Evolutionary conservation across 2,329 filamentous ascomycete genomes (phyloP).

Genomic region (Sarocladiaceae sp.): DNA sequence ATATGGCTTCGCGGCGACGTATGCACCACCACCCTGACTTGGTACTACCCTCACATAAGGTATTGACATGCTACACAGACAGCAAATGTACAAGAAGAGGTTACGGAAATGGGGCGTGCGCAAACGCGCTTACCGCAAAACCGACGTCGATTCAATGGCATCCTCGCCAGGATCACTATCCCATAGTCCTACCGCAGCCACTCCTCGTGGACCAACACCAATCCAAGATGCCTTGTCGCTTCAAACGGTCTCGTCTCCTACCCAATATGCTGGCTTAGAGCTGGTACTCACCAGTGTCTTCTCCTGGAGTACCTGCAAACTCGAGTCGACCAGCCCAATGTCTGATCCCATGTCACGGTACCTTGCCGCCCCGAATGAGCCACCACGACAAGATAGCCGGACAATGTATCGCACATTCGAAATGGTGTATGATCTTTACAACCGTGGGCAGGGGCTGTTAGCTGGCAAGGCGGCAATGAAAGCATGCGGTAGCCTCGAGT

Average conservation of each 20-base stretch:
- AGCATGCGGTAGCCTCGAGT: constrained; percentile 31
- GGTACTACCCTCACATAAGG: not conserved
- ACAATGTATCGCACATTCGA: constrained; percentile 36
- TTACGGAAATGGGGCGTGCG: constrained; percentile 34
- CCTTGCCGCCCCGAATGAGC: constrained; percentile 28
- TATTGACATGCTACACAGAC: constrained; percentile 19
- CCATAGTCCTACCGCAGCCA: not conserved
- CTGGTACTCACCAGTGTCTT: constrained; percentile 28
- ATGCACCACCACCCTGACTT: constrained; percentile 17
- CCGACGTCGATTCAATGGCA: constrained; percentile 15
- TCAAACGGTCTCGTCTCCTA: constrained; percentile 18
- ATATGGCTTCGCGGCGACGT: constrained; percentile 33
- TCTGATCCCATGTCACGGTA: constrained; percentile 33
- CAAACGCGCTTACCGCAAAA: constrained; percentile 30
- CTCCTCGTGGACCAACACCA: not conserved
- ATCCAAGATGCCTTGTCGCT: constrained; percentile 15
- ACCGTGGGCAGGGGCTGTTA: constrained; percentile 28
- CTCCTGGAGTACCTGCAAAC: constrained; percentile 29
- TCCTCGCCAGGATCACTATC: constrained; percentile 16
- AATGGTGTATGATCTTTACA: constrained; percentile 32
- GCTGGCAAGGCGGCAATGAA: constrained; percentile 31
- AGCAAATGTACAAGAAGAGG: constrained; percentile 36
- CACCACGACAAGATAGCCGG: constrained; percentile 32
- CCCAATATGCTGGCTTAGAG: constrained; percentile 25
- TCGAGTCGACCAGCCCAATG: constrained; percentile 22